phyloP scores from a whole-genome alignment of 805 yeast genomes.

The Ogataea pignaliae region DNA sequence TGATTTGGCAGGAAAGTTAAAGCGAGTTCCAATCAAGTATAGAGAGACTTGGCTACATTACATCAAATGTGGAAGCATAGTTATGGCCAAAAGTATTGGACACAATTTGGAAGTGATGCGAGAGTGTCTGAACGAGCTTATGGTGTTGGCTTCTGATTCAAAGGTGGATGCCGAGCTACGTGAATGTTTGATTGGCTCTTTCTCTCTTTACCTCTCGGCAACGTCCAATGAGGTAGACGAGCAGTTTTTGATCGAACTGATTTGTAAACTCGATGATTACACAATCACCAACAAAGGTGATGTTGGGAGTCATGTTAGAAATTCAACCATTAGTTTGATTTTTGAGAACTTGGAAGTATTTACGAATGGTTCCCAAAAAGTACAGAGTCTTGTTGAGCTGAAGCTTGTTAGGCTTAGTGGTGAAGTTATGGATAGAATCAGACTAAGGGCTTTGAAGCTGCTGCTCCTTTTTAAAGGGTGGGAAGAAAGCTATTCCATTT shows the following conservation, averaged over 20 bases:
- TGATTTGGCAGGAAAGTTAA: constrained; percentile 17
- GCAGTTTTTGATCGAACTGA: constrained; percentile 10
- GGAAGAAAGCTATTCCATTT: constrained; percentile 6
- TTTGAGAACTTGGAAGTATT: constrained; percentile 21
- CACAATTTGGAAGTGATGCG: constrained; percentile 12
- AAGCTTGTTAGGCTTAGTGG: constrained; percentile 53
- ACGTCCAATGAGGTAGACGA: constrained; percentile 10
- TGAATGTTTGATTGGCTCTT: constrained; percentile 21
- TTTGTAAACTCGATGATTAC: constrained; percentile 63
- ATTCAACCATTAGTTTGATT: constrained; percentile 40
- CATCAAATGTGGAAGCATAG: constrained; percentile 35
- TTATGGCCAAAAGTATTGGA: constrained; percentile 36
- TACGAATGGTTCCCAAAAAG: constrained; percentile 1
- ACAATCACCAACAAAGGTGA: constrained; percentile 81
- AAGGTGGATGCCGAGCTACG: constrained; percentile 27
- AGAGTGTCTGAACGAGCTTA: constrained; percentile 18
- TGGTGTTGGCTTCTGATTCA: constrained; percentile 24
- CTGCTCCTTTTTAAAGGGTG: constrained; percentile 27
- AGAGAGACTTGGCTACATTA: constrained; percentile 32
- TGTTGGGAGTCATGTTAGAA: constrained; percentile 76
- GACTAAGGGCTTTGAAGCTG: constrained; percentile 39
- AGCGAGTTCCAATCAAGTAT: constrained; percentile 11
- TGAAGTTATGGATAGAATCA: constrained; percentile 57
- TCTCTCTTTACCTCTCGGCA: constrained; percentile 20
- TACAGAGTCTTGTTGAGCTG: constrained; percentile 19